These are phyloP conservation scores for Cydonia oblonga DNA, from an alignment of 331 rosid species.

Conservation along the genomic window DNA sequence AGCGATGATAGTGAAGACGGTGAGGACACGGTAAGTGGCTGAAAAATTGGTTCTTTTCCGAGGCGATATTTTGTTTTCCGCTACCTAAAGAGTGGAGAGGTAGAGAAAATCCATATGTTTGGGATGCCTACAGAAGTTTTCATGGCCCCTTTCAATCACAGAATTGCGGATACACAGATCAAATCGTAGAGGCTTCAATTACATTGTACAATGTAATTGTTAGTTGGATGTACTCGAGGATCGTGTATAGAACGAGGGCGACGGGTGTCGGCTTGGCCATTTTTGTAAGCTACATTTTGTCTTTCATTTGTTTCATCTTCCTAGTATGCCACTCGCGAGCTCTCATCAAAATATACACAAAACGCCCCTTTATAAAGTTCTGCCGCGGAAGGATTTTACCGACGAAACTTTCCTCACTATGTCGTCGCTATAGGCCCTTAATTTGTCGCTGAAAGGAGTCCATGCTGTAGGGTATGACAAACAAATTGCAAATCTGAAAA, in stretches of 20 bases:
- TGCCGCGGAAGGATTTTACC: background rate
- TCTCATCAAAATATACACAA: no score
- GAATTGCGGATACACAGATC: background rate
- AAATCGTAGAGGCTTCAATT: background rate
- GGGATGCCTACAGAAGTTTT: background rate
- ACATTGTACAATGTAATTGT: background rate
- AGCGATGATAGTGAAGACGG: conserved; percentile 83
- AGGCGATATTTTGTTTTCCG: background rate
- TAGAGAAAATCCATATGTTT: background rate
- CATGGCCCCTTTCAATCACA: background rate
- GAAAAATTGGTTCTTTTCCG: conserved; percentile 1
- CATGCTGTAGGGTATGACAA: background rate
- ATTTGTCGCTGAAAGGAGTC: background rate
- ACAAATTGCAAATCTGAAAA: background rate
- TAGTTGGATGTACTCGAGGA: background rate
- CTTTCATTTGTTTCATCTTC: background rate
- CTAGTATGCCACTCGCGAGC: no score
- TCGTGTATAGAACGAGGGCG: conserved; percentile 8
- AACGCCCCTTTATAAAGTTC: no score
- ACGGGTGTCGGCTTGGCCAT: background rate
- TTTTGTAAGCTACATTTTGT: background rate
- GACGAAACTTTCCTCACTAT: background rate
- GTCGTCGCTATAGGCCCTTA: background rate
- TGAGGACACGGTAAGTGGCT: conserved; percentile 46
- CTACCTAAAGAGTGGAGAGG: background rate